phyloP scores from a whole-genome alignment of 2,329 filamentous ascomycete species.

The Chaetomium strumarium region DNA sequence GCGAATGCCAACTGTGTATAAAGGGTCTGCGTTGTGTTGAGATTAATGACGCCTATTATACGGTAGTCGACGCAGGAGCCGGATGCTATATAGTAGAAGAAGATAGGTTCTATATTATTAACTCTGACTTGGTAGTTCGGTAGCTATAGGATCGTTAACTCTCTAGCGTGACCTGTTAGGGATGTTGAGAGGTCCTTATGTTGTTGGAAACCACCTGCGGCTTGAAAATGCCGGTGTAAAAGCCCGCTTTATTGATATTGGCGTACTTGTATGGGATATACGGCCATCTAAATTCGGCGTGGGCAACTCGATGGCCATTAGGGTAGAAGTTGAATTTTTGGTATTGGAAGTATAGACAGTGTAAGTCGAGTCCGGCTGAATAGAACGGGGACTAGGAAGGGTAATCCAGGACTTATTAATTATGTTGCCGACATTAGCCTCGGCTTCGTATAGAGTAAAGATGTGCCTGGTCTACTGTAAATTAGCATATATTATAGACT shows the following conservation, averaged over 20 bases:
- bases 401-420: conserved; percentile 33
- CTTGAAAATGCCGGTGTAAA: conserved; percentile 47
- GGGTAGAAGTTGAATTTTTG: conserved; percentile 57
- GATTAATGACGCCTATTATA: conserved; percentile 75
- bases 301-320: conserved; percentile 56
- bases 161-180: conserved; percentile 2
- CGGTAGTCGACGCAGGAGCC: conserved; percentile 57
- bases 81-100: conserved; percentile 64
- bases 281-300: conserved; percentile 52
- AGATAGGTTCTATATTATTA: conserved; percentile 58
- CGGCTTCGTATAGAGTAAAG: conserved; percentile 33
- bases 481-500: not conserved
- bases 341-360: not conserved
- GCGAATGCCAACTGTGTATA: conserved; percentile 43
- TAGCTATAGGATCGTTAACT: conserved; percentile 31
- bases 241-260: conserved; percentile 42
- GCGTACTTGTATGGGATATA: conserved; percentile 58
- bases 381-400: not conserved
- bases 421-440: conserved; percentile 40
- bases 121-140: conserved; percentile 41
- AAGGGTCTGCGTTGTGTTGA: conserved; percentile 47
- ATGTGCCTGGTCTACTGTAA: conserved; percentile 27
- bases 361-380: conserved; percentile 8
- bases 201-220: conserved; percentile 43
- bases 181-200: conserved; percentile 30